A percentile compares a stretch with the other conserved stretches of the same genome.
Evolutionary conservation across 2,329 filamentous ascomycete species (phyloP).

Genomic region (Didymella glomerata): DNA sequence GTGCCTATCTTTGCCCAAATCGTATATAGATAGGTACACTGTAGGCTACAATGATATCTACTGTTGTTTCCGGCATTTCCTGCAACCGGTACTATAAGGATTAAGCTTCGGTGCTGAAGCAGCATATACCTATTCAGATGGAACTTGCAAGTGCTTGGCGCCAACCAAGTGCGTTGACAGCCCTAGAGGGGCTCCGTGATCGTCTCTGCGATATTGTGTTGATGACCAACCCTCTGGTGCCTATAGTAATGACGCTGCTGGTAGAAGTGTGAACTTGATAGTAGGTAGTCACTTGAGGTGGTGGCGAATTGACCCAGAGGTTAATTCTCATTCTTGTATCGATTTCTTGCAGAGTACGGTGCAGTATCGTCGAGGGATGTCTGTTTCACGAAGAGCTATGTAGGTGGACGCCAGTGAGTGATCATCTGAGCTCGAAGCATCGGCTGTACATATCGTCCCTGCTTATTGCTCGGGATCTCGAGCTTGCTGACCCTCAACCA

Average conservation of each 20-base stretch:
- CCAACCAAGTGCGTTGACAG: not conserved
- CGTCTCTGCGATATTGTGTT: not conserved
- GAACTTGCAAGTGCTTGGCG: not conserved
- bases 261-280: not conserved
- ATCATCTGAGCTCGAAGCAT: not conserved
- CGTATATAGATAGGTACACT: too few species aligned
- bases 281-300: not conserved
- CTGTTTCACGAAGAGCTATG: too few species aligned
- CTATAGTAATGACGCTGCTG: not conserved
- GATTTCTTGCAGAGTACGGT: not conserved
- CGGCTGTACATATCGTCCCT: not conserved
- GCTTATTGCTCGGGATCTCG: not conserved
- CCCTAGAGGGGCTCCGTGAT: not conserved
- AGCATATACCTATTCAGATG: not conserved
- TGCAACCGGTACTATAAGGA: too few species aligned
- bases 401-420: not conserved
- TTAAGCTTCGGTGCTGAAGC: not conserved
- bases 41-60: too few species aligned
- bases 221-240: not conserved
- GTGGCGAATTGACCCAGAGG: not conserved
- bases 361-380: not conserved
- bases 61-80: too few species aligned
- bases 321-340: not conserved
- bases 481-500: not conserved
- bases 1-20: too few species aligned